A percentile compares a stretch with the other conserved stretches of the same genome.
Conservation (phyloP, 2,329 filamentous ascomycete species). For the Curvularia lunata region DNA sequence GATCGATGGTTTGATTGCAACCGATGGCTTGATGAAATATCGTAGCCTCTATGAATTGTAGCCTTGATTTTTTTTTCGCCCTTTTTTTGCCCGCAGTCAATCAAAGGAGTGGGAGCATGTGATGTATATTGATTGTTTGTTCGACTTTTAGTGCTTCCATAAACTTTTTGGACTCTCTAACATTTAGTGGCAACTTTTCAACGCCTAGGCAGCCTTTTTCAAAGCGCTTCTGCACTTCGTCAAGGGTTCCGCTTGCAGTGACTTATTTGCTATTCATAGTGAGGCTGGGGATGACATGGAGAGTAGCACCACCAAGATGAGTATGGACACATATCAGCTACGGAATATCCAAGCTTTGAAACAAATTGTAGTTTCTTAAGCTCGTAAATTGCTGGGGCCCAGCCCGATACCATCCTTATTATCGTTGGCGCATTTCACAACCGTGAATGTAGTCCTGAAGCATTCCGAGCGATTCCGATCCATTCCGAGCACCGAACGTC, state of each 20-base stretch:
- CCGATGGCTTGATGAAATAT: too few species aligned
- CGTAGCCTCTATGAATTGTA: too few species aligned
- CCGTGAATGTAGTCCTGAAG: too few species aligned
- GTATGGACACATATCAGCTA: background rate
- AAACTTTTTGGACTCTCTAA: conserved; percentile 28
- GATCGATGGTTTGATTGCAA: too few species aligned
- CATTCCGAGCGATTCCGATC: conserved; percentile 1
- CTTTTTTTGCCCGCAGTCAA: conserved; percentile 11
- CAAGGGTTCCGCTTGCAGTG: conserved; percentile 21
- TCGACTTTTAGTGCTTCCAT: conserved; percentile 39
- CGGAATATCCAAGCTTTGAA: background rate
- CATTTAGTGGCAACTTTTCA: too few species aligned
- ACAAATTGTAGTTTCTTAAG: background rate
- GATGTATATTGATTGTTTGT: conserved; percentile 1
- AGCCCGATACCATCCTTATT: background rate
- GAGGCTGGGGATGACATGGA: background rate
- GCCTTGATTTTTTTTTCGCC: too few species aligned
- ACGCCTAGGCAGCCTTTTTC: conserved; percentile 2
- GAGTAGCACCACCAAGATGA: too few species aligned
- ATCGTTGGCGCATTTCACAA: background rate
- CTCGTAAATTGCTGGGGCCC: too few species aligned
- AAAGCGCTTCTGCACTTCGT: conserved; percentile 28
- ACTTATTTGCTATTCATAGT: conserved; percentile 15
- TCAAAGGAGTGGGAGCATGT: too few species aligned
- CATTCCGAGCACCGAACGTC: background rate